These are phyloP conservation scores for Yamadazyma akitaensis DNA, from an alignment of 805 yeast genomes.

Conservation along the genomic window DNA sequence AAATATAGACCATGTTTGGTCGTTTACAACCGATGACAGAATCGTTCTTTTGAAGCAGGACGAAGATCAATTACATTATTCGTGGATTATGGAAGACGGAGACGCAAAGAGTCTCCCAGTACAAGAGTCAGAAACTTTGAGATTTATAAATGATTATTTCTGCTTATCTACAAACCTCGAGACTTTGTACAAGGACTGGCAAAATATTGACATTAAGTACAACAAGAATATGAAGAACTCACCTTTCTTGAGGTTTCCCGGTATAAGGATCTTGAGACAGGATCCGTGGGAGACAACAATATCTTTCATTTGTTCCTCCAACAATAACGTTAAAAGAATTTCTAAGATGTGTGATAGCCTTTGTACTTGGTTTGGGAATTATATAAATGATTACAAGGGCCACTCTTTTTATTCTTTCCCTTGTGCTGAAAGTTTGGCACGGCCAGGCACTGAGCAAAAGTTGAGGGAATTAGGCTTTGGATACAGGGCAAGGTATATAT, in stretches of 20 bases:
- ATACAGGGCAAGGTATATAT: conserved; percentile 85
- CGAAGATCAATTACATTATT: conserved; percentile 46
- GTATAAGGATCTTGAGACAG: conserved; percentile 82
- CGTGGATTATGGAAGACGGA: conserved; percentile 31
- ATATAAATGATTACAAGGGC: conserved; percentile 52
- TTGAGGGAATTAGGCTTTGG: conserved; percentile 70
- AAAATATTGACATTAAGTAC: conserved; percentile 48
- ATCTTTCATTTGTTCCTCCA: conserved; percentile 92
- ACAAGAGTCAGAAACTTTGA: conserved; percentile 28
- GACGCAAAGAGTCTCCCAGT: conserved; percentile 2
- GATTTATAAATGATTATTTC: conserved; percentile 64
- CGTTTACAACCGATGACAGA: conserved; percentile 56
- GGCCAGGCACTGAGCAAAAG: conserved; percentile 34
- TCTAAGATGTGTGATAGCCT: conserved; percentile 87
- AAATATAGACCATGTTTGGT: conserved; percentile 58
- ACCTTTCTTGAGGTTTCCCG: conserved; percentile 46
- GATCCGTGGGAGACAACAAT: conserved; percentile 96
- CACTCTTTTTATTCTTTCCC: conserved; percentile 73
- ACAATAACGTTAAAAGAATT: conserved; percentile 90
- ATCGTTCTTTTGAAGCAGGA: conserved; percentile 68
- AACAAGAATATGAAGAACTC: conserved; percentile 26
- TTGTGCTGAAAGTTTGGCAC: conserved; percentile 46
- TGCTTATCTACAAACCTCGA: conserved; percentile 55
- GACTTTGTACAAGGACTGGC: conserved; percentile 62
- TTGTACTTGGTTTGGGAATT: conserved; percentile 65